Evolutionary conservation across 371 early-diverging fungal species (phyloP), one percentile per base, ranked within the genome.

Genomic region (Mucor piriformis): DNA sequence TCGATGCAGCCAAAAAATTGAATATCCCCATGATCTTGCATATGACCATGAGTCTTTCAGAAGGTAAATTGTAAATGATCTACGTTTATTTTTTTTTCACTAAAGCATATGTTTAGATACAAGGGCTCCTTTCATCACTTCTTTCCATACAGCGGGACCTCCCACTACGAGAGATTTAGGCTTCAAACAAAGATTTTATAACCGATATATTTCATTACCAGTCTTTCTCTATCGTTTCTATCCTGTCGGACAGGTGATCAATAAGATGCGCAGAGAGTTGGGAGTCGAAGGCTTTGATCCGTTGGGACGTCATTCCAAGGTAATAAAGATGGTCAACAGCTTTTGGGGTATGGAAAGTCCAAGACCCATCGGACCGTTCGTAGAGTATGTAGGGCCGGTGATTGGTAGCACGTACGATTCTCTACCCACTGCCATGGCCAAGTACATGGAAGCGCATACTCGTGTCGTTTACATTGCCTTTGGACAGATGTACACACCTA

Each of bases 401-500:
- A 53, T 75, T 3, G 32, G 50, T 34, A 43, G 44, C 4, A 38
- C 38, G 0, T 62, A 69, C 24, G 48, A 43, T 8, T 20, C 55
- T 12, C n/a, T 74, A 20, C 50, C 63, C 3, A 24, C 12, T 1
- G 18, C 35, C 11, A 33, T 58, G 4, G 38, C 16, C 3, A 11
- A 55, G 0, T 73, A 57, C 43, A 48, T 76, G 50, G 57, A 67
- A 29, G 2, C n/a, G 0, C 71, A 67, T 13, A 6, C 33, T 1
- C 54, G 64, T 5, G 64, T 73, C 8, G 57, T 66, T 15, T 79
- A 75, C 54, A 54, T 75, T 12, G 75, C 79, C 0, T 79, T 79
- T 59, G 79, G 79, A 3, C 76, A 73, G 47, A 59, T 65, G 44
- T 67, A 63, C 7, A 52, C 51, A 8, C 57, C 67, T 0, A 42